These are phyloP conservation scores for Daldinia concentrica DNA, from an alignment of 495 filamentous ascomycete species.

Conservation along the genomic window DNA sequence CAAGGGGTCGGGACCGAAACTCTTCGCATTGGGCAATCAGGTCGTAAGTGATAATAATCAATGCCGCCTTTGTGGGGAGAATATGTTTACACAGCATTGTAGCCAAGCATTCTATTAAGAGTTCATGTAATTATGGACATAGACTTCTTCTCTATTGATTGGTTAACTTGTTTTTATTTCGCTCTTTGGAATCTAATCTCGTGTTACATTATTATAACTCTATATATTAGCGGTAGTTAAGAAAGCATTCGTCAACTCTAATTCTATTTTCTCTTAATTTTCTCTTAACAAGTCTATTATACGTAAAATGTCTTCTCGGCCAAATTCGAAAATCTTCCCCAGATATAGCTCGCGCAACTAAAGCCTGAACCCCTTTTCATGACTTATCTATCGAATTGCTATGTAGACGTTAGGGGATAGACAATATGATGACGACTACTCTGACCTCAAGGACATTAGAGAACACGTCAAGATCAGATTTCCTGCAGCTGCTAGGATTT, in stretches of 20 bases:
- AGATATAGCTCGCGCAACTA: background rate
- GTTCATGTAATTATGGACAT: background rate
- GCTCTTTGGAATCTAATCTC: background rate
- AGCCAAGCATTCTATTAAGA: background rate
- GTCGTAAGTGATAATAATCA: slow-evolving; percentile 18
- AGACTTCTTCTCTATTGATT: background rate
- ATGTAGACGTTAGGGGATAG: background rate
- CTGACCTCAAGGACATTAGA: background rate
- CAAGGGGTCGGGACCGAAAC: slow-evolving; percentile 1
- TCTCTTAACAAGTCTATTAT: background rate
- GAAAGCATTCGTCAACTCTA: background rate
- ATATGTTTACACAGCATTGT: background rate
- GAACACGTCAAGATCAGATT: background rate
- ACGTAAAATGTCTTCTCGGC: background rate
- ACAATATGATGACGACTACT: background rate
- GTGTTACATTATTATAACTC: too few relatives aligned
- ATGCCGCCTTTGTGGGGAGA: background rate
- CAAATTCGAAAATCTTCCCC: background rate
- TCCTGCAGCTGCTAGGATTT: background rate
- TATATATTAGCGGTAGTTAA: background rate
- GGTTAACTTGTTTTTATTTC: background rate
- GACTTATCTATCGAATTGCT: background rate
- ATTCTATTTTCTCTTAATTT: background rate
- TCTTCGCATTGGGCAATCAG: slow-evolving; percentile 28
- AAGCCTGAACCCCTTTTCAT: background rate